Conservation (phyloP, 306 rosid genomes). For the Canavalia ensiformis region DNA sequence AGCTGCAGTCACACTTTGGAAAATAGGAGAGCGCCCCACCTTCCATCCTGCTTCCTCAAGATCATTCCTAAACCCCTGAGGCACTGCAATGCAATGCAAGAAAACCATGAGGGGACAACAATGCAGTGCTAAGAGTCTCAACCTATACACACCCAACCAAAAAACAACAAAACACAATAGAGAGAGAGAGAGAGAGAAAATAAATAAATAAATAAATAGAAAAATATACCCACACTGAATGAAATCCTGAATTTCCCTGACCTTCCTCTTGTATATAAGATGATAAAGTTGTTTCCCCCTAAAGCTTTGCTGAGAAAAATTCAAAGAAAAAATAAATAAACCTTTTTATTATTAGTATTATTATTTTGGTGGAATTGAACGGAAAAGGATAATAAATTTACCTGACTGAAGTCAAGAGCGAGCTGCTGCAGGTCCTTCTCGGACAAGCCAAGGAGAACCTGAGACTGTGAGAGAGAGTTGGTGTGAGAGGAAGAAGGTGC, state of each 20-base stretch:
- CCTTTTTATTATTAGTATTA: too few species aligned
- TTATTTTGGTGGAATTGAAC: not conserved
- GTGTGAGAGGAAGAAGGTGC: constrained; percentile 47
- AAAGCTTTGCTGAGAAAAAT: constrained; percentile 66
- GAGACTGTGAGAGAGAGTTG: constrained; percentile 43
- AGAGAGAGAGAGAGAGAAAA: not conserved
- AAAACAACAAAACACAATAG: constrained; percentile 9
- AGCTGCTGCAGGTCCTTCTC: constrained; percentile 83
- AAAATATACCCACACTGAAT: constrained; percentile 61
- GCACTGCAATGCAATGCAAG: constrained; percentile 73
- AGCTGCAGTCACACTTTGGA: constrained; percentile 70
- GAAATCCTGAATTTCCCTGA: constrained; percentile 81
- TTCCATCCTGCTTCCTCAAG: constrained; percentile 97
- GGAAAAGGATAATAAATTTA: constrained; percentile 38
- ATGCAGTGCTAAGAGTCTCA: constrained; percentile 23
- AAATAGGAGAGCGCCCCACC: constrained; percentile 89
- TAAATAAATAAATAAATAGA: not conserved
- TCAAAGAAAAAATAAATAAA: not conserved
- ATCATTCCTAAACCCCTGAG: constrained; percentile 79
- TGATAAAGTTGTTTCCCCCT: constrained; percentile 95
- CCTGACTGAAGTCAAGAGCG: constrained; percentile 80
- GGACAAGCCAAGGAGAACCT: constrained; percentile 88
- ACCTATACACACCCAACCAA: not conserved
- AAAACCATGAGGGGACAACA: constrained; percentile 19
- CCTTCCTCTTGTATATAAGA: constrained; percentile 85